Conservation (phyloP, 257 asterid species). For the Capsicum pubescens region DNA sequence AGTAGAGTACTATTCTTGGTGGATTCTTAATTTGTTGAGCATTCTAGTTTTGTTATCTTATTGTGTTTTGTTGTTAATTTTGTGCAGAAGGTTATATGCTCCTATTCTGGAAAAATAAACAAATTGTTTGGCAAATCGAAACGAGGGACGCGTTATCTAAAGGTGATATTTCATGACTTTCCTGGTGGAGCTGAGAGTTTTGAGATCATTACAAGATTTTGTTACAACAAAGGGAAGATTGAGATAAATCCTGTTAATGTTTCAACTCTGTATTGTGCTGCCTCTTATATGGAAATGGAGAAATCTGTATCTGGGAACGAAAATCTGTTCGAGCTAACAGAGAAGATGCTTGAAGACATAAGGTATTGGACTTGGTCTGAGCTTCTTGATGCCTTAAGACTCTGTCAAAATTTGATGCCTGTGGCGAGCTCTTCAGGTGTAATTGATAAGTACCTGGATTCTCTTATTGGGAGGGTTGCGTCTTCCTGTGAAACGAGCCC, state of each 20-base stretch:
- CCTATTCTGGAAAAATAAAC: conserved; percentile 60
- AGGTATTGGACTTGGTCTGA: conserved; percentile 84
- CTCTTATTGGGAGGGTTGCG: conserved; percentile 53
- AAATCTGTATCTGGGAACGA: conserved; percentile 38
- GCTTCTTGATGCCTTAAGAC: conserved; percentile 61
- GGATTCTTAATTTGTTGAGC: not conserved
- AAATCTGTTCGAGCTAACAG: conserved; percentile 55
- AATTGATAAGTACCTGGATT: conserved; percentile 56
- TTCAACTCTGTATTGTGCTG: conserved; percentile 56
- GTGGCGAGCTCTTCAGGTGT: conserved; percentile 44
- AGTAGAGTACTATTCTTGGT: not conserved
- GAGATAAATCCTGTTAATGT: conserved; percentile 58
- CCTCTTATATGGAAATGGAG: conserved; percentile 77
- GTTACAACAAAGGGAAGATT: conserved; percentile 62
- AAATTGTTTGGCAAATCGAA: conserved; percentile 56
- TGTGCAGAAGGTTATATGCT: conserved; percentile 65
- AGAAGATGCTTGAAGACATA: conserved; percentile 59
- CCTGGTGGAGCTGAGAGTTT: conserved; percentile 88
- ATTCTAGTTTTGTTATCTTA: conserved; percentile 22
- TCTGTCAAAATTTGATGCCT: conserved; percentile 55
- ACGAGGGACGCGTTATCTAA: conserved; percentile 42
- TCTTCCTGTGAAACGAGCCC: conserved; percentile 70
- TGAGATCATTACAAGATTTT: conserved; percentile 75
- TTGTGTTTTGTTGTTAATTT: conserved; percentile 15
- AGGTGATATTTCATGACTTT: conserved; percentile 79